Conservation (phyloP, 371 early-diverging fungal genomes). For the Saksenaea vasiformis region DNA sequence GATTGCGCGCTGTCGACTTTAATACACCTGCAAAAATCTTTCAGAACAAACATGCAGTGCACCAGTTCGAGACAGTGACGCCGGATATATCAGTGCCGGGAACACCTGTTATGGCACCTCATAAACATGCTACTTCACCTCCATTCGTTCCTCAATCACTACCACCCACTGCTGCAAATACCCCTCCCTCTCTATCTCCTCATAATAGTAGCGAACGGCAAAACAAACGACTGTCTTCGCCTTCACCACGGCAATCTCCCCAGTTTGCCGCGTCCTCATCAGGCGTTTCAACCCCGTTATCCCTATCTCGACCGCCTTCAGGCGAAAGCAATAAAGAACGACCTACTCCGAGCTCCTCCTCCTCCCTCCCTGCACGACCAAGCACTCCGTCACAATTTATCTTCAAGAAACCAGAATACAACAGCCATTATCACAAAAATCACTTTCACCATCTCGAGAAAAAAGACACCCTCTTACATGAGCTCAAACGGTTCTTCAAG, state of each 20-base stretch:
- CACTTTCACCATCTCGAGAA: constrained; percentile 47
- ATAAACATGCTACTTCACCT: not conserved
- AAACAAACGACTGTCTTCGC: not conserved
- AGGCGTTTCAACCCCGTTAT: constrained; percentile 12
- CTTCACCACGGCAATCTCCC: constrained; percentile 3
- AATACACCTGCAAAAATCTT: constrained; percentile 40
- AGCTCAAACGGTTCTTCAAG: constrained; percentile 54
- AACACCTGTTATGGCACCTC: constrained; percentile 15
- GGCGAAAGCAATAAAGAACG: constrained; percentile 1
- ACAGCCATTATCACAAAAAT: constrained; percentile 43
- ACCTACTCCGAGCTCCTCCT: not conserved
- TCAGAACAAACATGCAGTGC: constrained; percentile 27
- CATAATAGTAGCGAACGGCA: constrained; percentile 16
- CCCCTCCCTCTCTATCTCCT: constrained; percentile 23
- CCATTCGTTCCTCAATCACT: constrained; percentile 8
- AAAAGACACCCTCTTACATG: constrained; percentile 54
- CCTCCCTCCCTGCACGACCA: constrained; percentile 4
- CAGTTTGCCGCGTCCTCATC: constrained; percentile 17
- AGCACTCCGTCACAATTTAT: constrained; percentile 49
- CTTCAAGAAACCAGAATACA: constrained; percentile 51
- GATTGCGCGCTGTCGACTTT: constrained; percentile 31
- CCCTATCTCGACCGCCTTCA: constrained; percentile 17
- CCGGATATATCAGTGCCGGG: constrained; percentile 40
- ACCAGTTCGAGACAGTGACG: constrained; percentile 43
- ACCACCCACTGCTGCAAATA: constrained; percentile 11